Base-by-base conservation (phyloP, 257 asterid species). In the Phtheirospermum japonicum region DNA sequence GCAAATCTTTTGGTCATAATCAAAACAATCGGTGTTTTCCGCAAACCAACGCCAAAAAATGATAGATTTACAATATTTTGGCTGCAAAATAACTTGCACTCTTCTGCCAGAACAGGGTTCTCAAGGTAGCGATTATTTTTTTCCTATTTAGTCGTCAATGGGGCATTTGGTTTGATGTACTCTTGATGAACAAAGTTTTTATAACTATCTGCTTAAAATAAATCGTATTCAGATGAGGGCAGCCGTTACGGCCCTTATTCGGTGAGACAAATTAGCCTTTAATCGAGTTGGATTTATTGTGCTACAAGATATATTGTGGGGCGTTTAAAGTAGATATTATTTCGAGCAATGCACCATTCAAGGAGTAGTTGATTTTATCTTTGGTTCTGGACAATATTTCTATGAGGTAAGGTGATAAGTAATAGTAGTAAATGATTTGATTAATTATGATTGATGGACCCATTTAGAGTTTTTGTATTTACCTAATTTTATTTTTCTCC, bases 301-400 rank as follows among this genome's bases (percentile, higher is more conserved):
- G 37, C 23, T 79, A 13, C 95, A 89, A 59, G 97, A 89, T 26
- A 84, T 95, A 0, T 58, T 86, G 45, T 86, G 90, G 86, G 95
- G 86, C 64, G 89, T 67, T 62, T 48, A 61, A 34, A 95, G 97
- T 0, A 69, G 90, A 37, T 95, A 89, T 56, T 86, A 82, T 52
- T 89, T 86, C 80, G 64, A 64, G 6, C 30, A 0, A 9, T 86
- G 95, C 51, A 71, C 55, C 4, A 86, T 86, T 36, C 80, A 79
- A 10, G 97, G 97, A 7, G 88, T 86, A 5, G 73, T 82, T 13
- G 97, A 89, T 76, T 89, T 86, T 66, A 86, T 89, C 64, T 89
- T 86, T 57, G 97, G 97, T 26, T 49, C 77, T 0, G 97, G 95
- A 2, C 87, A 84, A 71, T 89, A 95, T 12, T 63, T 85, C 55